Evolutionary conservation across 192 early-diverging fungal genomes (phyloP).

Genomic region (Entophlyctis luteolus): DNA sequence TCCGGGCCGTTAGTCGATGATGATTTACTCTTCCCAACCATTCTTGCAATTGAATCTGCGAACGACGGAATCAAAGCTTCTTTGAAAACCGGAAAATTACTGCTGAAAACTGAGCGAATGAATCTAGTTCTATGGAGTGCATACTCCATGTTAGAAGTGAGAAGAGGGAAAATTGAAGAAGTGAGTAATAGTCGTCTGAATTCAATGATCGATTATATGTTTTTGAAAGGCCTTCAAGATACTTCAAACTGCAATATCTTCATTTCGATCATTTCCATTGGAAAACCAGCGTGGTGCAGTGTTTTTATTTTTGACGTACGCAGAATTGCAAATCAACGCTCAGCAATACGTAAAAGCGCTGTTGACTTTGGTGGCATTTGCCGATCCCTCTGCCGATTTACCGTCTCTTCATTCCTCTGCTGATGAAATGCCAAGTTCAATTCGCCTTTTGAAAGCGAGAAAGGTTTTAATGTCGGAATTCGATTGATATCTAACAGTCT

Average conservation of each 20-base stretch:
- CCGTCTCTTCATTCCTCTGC: background rate
- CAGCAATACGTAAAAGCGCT: slow-evolving; percentile 7
- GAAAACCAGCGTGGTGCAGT: slow-evolving; percentile 25
- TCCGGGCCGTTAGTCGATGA: background rate
- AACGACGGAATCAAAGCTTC: slow-evolving; percentile 15
- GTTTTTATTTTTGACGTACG: slow-evolving; percentile 30
- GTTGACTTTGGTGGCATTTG: slow-evolving; percentile 16
- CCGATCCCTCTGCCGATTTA: slow-evolving; percentile 11
- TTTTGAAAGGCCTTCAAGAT: slow-evolving; percentile 38
- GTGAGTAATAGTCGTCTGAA: slow-evolving; percentile 6
- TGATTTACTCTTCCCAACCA: slow-evolving; percentile 3
- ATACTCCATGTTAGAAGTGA: slow-evolving; percentile 35
- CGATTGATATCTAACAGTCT: background rate
- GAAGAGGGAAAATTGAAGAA: slow-evolving; percentile 29
- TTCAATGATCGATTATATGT: background rate
- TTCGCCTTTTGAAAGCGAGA: slow-evolving; percentile 15
- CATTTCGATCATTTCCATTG: slow-evolving; percentile 29
- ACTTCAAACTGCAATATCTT: slow-evolving; percentile 33
- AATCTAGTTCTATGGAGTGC: slow-evolving; percentile 41
- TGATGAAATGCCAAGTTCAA: slow-evolving; percentile 15
- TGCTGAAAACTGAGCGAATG: slow-evolving; percentile 39
- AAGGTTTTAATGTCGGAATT: slow-evolving; percentile 9
- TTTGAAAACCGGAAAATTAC: slow-evolving; percentile 31
- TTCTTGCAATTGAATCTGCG: slow-evolving; percentile 26
- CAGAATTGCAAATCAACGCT: slow-evolving; percentile 30